A percentile compares a stretch with the other conserved stretches of the same genome.
Evolutionary conservation across 495 filamentous ascomycete species (phyloP).

Genomic region (Hypoxylon cercidicola): DNA sequence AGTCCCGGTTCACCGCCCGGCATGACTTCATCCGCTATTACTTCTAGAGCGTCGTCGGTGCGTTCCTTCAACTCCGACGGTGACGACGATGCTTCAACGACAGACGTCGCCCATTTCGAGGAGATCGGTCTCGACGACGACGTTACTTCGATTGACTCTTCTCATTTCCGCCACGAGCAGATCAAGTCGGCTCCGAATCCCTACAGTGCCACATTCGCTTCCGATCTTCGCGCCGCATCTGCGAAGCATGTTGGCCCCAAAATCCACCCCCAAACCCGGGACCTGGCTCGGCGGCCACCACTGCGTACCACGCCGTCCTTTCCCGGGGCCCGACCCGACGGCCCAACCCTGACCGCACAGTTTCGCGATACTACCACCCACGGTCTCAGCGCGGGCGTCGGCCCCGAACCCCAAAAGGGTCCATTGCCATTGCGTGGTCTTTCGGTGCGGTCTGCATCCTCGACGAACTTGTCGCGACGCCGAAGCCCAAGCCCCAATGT

Average conservation of each 20-base stretch:
- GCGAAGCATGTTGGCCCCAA: slow-evolving; percentile 48
- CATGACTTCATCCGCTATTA: slow-evolving; percentile 79
- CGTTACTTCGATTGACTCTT: slow-evolving; percentile 45
- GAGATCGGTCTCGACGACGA: slow-evolving; percentile 90
- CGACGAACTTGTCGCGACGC: slow-evolving; percentile 35
- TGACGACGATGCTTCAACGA: slow-evolving; percentile 66
- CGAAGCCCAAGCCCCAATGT: slow-evolving; percentile 56
- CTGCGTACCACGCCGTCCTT: slow-evolving; percentile 34
- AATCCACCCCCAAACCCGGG: slow-evolving; percentile 39
- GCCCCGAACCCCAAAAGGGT: slow-evolving; percentile 45
- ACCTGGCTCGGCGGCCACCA: slow-evolving; percentile 38
- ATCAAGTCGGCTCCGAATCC: slow-evolving; percentile 55
- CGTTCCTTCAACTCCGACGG: slow-evolving; percentile 76
- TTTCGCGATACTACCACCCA: slow-evolving; percentile 44
- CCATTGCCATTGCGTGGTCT: slow-evolving; percentile 50
- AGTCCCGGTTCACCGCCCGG: slow-evolving; percentile 84
- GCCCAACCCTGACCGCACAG: slow-evolving; percentile 33
- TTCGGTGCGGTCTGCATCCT: slow-evolving; percentile 48
- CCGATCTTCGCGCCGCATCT: slow-evolving; percentile 53
- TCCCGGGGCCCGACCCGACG: slow-evolving; percentile 29
- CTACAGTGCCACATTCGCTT: slow-evolving; percentile 54
- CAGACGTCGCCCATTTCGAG: slow-evolving; percentile 85
- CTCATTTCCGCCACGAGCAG: slow-evolving; percentile 56
- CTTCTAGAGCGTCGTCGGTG: slow-evolving; percentile 90
- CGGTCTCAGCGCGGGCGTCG: slow-evolving; percentile 36